Evolutionary conservation across 768 basidiomycete species (phyloP), one percentile per base, ranked within the genome.

Genomic region (Plicaturopsis crispa): DNA sequence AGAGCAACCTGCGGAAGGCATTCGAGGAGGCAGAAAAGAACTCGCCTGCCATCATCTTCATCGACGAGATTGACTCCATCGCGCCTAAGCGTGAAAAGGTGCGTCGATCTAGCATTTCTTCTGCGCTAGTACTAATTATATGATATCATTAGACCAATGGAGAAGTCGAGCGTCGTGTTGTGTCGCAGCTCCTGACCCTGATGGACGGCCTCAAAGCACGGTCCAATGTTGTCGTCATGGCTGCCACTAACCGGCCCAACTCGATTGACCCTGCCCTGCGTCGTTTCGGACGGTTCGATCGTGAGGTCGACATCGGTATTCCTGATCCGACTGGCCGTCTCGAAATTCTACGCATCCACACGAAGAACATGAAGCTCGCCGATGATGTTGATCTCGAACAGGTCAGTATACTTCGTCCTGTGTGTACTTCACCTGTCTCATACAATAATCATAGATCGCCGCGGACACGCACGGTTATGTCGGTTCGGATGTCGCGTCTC

Each of bases 21-120:
- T 98, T 98, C 58, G 96, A 98, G 62, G 96, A 99, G 67, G 94
- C 96, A 3, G 96, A 99, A 70, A 99, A 99, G 75, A 99, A 98
- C 68, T 92, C 89, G 1, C 96, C 96, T 17, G 85, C 96, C 23
- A 99, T 99, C 69, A 99, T 99, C 69, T 99, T 99, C 70, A 97
- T 97, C 55, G 96, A 99, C 63, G 96, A 98, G 64, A 88, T 99
- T 49, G 96, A 98, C 55, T 97, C 96, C 0, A 99, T 99, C 52
- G 96, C 96, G 5, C 96, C 96, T 16, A 99, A 99, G 66, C 91
- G 96, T 78, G 96, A 99, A 72, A 99, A 99, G 78, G 88, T 84
- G 34, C 8, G 65, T 50, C 20, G 22, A 37, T 18, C 36, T n/a
- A 31, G 6, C 18, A 24, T 5, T 31, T 33, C 19, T 39, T 34